Evolutionary conservation across 345 rosid species (phyloP), one percentile per base, ranked within the genome.

Genomic region (Eucalyptus rudis): DNA sequence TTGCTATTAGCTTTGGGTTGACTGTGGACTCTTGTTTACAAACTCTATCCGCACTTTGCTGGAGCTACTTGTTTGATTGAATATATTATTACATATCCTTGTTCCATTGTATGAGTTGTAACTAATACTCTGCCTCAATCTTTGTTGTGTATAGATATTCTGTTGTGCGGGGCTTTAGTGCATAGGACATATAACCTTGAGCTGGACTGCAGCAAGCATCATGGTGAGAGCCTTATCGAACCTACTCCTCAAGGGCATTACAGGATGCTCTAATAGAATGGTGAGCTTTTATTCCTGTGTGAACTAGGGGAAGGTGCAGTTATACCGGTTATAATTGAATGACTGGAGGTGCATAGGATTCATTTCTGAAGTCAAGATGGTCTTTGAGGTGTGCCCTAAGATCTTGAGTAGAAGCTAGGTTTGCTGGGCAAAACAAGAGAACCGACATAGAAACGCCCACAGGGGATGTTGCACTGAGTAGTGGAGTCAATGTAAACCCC

Each of bases 151-250:
- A 52, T 52, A 52, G 58, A 52, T 20, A 20, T 52, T 52, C 58
- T 52, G 25, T 52, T 7, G 25, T 52, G 25, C 4, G 10, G 25
- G 58, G 58, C 5, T 52, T 20, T 52, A 52, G 25, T 52, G 58
- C 25, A 20, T 52, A 7, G 58, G 8, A 52, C 25, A 52, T 52
- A 52, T 52, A 20, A 52, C 58, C 36, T 66, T 16, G 43, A 66
- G 43, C 79, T 66, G 79, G 10, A 16, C 43, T 66, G 79, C 12
- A 66, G 6, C 19, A 66, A 66, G 79, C 79, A 31, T 33, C 52
- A 97, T 95, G 99, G 97, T 96, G 3, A 93, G 93, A 86, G 89
- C 94, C 44, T 91, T 95, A 54, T 94, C 95, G 5, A 97, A 90
- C 91, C 59, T 91, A 27, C 88, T 96, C 49, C 33, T 94, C 7